Conservation (phyloP, 495 filamentous ascomycete species). For the Baudoinia panamericana region DNA sequence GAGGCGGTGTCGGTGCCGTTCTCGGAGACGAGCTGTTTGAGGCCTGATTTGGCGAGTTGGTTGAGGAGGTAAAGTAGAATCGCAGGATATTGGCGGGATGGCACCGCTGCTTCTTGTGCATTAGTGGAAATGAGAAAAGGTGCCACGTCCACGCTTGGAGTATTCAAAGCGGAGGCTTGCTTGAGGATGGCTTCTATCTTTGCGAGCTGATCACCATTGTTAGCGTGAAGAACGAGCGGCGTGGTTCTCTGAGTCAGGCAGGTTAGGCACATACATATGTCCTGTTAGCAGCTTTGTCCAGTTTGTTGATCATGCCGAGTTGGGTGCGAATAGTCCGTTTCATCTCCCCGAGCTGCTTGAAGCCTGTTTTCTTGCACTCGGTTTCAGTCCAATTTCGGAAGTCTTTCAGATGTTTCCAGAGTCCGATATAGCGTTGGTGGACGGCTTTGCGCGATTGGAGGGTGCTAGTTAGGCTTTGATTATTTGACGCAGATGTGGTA, state of each 20-base stretch:
- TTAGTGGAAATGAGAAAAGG: conserved; percentile 40
- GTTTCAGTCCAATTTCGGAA: conserved; percentile 45
- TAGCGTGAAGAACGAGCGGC: not conserved
- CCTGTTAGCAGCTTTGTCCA: conserved; percentile 48
- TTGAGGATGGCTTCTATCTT: conserved; percentile 37
- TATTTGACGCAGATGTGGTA: not conserved
- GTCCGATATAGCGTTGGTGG: conserved; percentile 50
- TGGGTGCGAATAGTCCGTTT: conserved; percentile 56
- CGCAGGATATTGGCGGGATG: conserved; percentile 39
- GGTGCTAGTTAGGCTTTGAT: conserved; percentile 3
- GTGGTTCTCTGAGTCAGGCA: not conserved
- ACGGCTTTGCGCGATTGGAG: conserved; percentile 30
- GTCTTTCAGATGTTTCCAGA: conserved; percentile 62
- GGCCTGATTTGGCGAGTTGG: conserved; percentile 62
- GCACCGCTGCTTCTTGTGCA: not conserved
- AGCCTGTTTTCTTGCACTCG: conserved; percentile 36
- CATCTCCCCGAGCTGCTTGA: conserved; percentile 65
- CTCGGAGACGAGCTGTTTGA: conserved; percentile 65
- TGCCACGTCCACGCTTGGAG: conserved; percentile 51
- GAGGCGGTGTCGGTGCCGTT: conserved; percentile 52
- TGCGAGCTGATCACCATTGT: conserved; percentile 29
- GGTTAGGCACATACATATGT: conserved; percentile 35
- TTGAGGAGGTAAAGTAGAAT: conserved; percentile 75
- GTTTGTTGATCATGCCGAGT: conserved; percentile 56
- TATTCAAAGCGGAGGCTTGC: conserved; percentile 34